Conservation (phyloP, 1,284 basidiomycete genomes). For the Heliocybe sulcata region DNA sequence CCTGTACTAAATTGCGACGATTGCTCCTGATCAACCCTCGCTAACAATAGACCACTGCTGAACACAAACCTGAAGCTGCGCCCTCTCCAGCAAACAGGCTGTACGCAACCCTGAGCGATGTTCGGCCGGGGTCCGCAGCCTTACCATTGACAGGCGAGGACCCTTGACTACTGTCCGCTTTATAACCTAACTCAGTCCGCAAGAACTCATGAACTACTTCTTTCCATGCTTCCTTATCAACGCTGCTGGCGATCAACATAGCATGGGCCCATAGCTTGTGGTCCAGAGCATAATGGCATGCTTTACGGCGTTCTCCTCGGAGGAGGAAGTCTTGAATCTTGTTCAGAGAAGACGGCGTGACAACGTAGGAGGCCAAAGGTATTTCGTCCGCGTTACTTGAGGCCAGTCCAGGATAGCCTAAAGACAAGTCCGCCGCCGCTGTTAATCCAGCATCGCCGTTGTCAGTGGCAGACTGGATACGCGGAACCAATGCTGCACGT, state of each 20-base stretch:
- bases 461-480: slow-evolving; percentile 26
- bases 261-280: slow-evolving; percentile 95
- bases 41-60: not conserved
- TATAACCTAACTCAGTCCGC: slow-evolving; percentile 63
- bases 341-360: slow-evolving; percentile 45
- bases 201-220: slow-evolving; percentile 87
- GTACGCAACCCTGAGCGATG: slow-evolving; percentile 79
- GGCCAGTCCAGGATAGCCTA: not conserved
- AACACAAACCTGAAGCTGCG: slow-evolving; percentile 55
- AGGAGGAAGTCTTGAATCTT: slow-evolving; percentile 76
- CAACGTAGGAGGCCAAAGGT: slow-evolving; percentile 32
- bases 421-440: slow-evolving; percentile 9
- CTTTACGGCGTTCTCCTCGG: slow-evolving; percentile 79
- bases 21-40: slow-evolving; percentile 4
- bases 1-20: slow-evolving; percentile 50
- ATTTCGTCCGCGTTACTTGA: slow-evolving; percentile 22
- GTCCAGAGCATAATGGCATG: slow-evolving; percentile 85
- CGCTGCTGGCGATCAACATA: slow-evolving; percentile 87
- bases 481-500: slow-evolving; percentile 58
- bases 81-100: slow-evolving; percentile 84
- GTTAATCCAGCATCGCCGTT: slow-evolving; percentile 13
- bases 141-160: slow-evolving; percentile 13
- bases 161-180: slow-evolving; percentile 15
- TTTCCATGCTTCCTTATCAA: slow-evolving; percentile 92
- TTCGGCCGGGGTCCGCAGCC: slow-evolving; percentile 41